These are phyloP conservation scores for Flaveria brownii DNA, from an alignment of 129 eudicot species.

Conservation along the genomic window DNA sequence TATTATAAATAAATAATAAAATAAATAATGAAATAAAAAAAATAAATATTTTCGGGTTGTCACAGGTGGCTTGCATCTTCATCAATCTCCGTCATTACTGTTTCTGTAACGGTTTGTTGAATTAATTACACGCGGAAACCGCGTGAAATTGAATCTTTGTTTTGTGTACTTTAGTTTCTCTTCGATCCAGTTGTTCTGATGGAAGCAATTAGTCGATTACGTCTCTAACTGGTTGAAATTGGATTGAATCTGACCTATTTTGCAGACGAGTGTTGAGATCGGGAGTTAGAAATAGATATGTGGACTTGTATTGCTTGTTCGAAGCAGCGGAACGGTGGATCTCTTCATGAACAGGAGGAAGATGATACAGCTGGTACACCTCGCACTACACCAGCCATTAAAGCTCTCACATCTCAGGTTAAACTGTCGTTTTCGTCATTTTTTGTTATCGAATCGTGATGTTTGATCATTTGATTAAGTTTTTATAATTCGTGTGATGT, in stretches of 20 bases:
- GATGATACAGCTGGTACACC: slow-evolving; percentile 60
- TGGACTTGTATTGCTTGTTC: slow-evolving; percentile 91
- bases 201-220: slow-evolving; percentile 3
- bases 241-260: slow-evolving; percentile 10
- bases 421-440: not conserved
- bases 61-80: slow-evolving; percentile 33
- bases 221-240: not conserved
- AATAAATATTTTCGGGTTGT: too few relatives aligned
- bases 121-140: slow-evolving; percentile 18
- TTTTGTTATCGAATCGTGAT: not conserved
- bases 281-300: slow-evolving; percentile 38
- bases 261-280: slow-evolving; percentile 23
- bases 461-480: slow-evolving; percentile 10
- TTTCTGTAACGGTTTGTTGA: slow-evolving; percentile 30
- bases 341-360: slow-evolving; percentile 65
- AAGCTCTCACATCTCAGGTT: slow-evolving; percentile 75
- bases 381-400: slow-evolving; percentile 65
- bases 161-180: slow-evolving; percentile 1
- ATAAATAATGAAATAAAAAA: too few relatives aligned
- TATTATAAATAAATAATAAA: too few relatives aligned
- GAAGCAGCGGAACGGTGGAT: slow-evolving; percentile 67
- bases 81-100: slow-evolving; percentile 31
- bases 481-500: not conserved
- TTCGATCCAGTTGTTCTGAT: slow-evolving; percentile 22
- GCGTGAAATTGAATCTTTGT: slow-evolving; percentile 22